Evolutionary conservation across 2,329 filamentous ascomycete species (phyloP), one percentile per base, ranked within the genome.

Genomic region (Fusarium dimerum): DNA sequence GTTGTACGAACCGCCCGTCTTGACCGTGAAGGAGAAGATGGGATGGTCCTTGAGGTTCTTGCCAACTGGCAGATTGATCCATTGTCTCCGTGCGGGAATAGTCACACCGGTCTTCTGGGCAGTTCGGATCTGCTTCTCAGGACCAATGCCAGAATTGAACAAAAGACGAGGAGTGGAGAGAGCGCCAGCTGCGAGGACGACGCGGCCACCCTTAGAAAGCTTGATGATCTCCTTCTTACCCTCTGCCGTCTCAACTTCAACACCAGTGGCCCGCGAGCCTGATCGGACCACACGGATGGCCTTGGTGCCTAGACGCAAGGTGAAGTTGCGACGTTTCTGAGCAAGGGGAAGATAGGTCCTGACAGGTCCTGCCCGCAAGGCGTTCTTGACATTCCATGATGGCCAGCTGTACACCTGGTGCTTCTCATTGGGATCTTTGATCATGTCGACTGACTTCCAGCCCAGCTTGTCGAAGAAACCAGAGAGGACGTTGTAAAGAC

Each of bases 141-240:
- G 85, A 5, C 86, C 87, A 59, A 87, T 89, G 57, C 87, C 75
- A 26, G 68, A 69, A 67, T 55, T 59, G 70, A 88, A 77, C 5
- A 90, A 76, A 40, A 90, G 73, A 69, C 87, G 88, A 12, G 85
- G 76, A 2, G 85, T 84, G 13, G 84, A 85, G 53, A 90, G 87
- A 2, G 85, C 75, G 44, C 87, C 87, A 1, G 85, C 82, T 10
- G 86, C 81, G 29, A 89, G 73, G 57, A 90, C 80, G 42, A 90
- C 85, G 32, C 85, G 80, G 9, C 87, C 87, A 38, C 72, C 69
- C 5, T 76, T 63, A 18, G 84, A 84, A 51, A 89, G 71, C 7
- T 83, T 84, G 57, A 89, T 76, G 9, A 79, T 79, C 5, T 86
- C 52, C 15, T 44, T 84, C 26, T 74, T 76, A 57, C 78, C 80